These are phyloP conservation scores for Colletotrichum cuscutae DNA, from an alignment of 2,329 filamentous ascomycete species.

Conservation along the genomic window DNA sequence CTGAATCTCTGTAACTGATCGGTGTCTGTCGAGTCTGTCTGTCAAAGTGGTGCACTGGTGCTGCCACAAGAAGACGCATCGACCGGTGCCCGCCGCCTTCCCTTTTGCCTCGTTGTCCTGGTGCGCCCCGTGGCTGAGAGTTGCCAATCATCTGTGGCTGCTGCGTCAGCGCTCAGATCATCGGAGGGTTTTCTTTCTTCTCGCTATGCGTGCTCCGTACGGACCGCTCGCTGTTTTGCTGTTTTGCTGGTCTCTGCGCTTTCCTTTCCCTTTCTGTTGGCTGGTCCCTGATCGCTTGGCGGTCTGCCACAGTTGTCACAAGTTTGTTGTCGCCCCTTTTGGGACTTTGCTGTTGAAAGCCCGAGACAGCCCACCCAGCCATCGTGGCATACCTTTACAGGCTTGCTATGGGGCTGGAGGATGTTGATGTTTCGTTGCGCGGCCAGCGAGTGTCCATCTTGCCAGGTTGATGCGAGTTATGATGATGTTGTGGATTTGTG, in stretches of 20 bases:
- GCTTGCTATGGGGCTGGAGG: background rate
- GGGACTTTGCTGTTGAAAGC: background rate
- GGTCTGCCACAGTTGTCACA: background rate
- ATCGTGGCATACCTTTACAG: constrained; percentile 7
- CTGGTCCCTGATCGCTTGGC: background rate
- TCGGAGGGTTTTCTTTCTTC: background rate
- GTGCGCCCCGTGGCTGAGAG: constrained; percentile 7
- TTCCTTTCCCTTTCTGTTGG: background rate
- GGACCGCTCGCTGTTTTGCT: background rate
- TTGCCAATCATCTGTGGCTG: constrained; percentile 23
- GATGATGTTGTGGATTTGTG: background rate
- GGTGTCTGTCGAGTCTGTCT: too few relatives aligned
- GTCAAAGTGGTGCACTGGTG: too few relatives aligned
- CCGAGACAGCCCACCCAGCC: background rate
- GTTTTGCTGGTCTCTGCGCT: background rate
- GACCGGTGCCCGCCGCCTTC: constrained; percentile 8
- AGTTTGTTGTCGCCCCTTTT: background rate
- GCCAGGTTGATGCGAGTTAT: constrained; percentile 26
- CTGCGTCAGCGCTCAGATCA: constrained; percentile 10
- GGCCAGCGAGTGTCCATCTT: constrained; percentile 16
- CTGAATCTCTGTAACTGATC: background rate
- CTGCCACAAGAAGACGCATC: background rate
- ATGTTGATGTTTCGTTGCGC: constrained; percentile 12
- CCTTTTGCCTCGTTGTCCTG: background rate
- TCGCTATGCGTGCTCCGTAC: background rate